Evolutionary conservation across 73 alveolate species (phyloP).

Genomic region (Blepharisma japonicum): DNA sequence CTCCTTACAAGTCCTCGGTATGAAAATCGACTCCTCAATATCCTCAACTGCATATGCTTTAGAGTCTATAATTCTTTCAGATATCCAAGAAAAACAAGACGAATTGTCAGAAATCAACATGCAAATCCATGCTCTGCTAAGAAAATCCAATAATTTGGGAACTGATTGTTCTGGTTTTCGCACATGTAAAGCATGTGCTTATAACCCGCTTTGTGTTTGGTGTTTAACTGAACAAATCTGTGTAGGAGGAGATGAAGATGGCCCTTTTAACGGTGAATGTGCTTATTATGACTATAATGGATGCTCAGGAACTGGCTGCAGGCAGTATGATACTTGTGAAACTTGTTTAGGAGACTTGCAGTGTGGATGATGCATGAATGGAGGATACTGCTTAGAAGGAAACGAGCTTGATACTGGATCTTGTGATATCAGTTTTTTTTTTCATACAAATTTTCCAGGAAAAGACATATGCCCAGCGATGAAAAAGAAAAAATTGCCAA

Average conservation of each 20-base stretch:
- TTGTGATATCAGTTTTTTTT: neutral
- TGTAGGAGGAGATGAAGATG: slow-evolving; percentile 20
- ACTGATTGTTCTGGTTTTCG: slow-evolving; percentile 5
- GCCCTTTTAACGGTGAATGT: slow-evolving; percentile 21
- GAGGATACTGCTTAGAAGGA: neutral
- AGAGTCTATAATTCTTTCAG: neutral
- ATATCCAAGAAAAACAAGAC: neutral
- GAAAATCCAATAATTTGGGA: neutral
- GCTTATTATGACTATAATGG: neutral
- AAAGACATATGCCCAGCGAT: neutral
- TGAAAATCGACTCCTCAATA: slow-evolving; percentile 11
- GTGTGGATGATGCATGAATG: slow-evolving; percentile 9
- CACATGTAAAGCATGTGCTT: slow-evolving; percentile 19
- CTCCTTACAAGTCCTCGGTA: slow-evolving; percentile 4
- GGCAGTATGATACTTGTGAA: neutral
- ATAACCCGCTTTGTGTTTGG: slow-evolving; percentile 28
- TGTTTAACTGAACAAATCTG: slow-evolving; percentile 1
- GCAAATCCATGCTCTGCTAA: slow-evolving; percentile 6
- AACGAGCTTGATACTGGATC: neutral
- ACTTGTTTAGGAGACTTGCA: neutral
- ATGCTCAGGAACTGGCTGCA: neutral
- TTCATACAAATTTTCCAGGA: neutral
- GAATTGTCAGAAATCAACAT: neutral
- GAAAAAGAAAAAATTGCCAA: neutral
- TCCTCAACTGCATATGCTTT: neutral